Percentiles rank a stretch among this genome's conserved stretches.
phyloP scores from a whole-genome alignment of 495 filamentous ascomycete species.

The Trichoderma erinaceum region DNA sequence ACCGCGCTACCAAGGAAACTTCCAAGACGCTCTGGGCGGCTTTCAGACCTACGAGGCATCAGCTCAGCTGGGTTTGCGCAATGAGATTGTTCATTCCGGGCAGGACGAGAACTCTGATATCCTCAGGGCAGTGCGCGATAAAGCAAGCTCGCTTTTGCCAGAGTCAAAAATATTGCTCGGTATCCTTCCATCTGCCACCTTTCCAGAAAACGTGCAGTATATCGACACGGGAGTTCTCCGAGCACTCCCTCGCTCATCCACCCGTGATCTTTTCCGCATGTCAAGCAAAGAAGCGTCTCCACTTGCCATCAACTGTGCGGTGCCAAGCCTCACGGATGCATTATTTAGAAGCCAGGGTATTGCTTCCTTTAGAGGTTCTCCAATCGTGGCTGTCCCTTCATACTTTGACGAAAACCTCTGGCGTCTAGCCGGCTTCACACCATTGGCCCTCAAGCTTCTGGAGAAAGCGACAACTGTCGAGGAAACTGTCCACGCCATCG shows the following conservation, averaged over 20 bases:
- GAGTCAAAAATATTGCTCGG: conserved; percentile 82
- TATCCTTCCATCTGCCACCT: conserved; percentile 67
- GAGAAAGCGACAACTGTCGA: conserved; percentile 65
- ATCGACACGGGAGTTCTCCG: conserved; percentile 70
- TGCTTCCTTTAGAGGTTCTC: conserved; percentile 74
- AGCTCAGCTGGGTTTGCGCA: conserved; percentile 79
- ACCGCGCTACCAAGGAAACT: conserved; percentile 86
- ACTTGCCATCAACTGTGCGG: conserved; percentile 79
- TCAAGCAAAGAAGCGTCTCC: conserved; percentile 68
- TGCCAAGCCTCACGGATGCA: conserved; percentile 85
- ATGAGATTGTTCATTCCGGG: conserved; percentile 84
- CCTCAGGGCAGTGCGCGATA: conserved; percentile 73
- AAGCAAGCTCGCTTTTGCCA: conserved; percentile 71
- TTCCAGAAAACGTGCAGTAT: conserved; percentile 68
- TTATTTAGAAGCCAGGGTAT: conserved; percentile 70
- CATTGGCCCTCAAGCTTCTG: conserved; percentile 74
- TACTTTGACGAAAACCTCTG: conserved; percentile 88
- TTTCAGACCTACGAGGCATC: conserved; percentile 98
- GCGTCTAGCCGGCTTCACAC: conserved; percentile 81
- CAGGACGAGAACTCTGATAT: conserved; percentile 93
- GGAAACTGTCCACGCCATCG: conserved; percentile 66
- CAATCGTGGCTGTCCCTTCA: conserved; percentile 72
- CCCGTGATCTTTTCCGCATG: conserved; percentile 62
- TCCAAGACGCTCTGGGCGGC: conserved; percentile 90
- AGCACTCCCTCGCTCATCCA: conserved; percentile 67